Percentiles rank a stretch among this genome's conserved stretches.
These are phyloP conservation scores for Salix brachista DNA, from an alignment of 345 rosid species.

Conservation along the genomic window DNA sequence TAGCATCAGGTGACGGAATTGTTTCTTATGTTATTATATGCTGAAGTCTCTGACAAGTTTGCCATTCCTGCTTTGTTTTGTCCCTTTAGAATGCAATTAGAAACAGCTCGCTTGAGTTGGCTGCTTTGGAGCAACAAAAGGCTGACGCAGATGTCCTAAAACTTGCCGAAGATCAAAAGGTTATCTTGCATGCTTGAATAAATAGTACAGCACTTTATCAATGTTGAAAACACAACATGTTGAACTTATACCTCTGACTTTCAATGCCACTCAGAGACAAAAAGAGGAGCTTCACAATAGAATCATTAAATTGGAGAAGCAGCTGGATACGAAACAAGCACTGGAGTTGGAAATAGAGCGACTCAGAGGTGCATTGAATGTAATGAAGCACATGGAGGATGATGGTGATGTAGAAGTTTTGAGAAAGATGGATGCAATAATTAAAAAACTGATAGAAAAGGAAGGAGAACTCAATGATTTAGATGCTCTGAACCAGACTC, in stretches of 20 bases:
- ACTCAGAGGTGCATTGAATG: conserved; percentile 57
- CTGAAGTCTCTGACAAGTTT: background rate
- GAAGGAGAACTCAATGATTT: conserved; percentile 71
- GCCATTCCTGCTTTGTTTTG: conserved; percentile 4
- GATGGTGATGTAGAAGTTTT: conserved; percentile 64
- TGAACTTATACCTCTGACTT: conserved; percentile 5
- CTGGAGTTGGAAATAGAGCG: conserved; percentile 77
- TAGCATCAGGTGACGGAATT: background rate
- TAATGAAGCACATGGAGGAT: conserved; percentile 68
- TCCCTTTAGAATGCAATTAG: conserved; percentile 48
- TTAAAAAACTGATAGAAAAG: conserved; percentile 70
- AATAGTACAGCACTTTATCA: background rate
- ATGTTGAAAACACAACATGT: conserved; percentile 8
- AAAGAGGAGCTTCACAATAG: conserved; percentile 64
- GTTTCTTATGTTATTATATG: background rate
- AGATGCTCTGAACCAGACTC: conserved; percentile 71
- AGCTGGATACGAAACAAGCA: conserved; percentile 81
- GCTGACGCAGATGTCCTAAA: conserved; percentile 68
- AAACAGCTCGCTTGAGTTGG: conserved; percentile 61
- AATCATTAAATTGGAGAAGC: conserved; percentile 59
- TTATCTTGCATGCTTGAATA: conserved; percentile 24
- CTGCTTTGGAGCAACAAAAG: conserved; percentile 72
- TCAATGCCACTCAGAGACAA: conserved; percentile 51
- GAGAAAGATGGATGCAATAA: conserved; percentile 51
- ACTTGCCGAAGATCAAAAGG: conserved; percentile 93